phyloP scores from a whole-genome alignment of 2,329 filamentous ascomycete genomes.

The Aureobasidium sp. region DNA sequence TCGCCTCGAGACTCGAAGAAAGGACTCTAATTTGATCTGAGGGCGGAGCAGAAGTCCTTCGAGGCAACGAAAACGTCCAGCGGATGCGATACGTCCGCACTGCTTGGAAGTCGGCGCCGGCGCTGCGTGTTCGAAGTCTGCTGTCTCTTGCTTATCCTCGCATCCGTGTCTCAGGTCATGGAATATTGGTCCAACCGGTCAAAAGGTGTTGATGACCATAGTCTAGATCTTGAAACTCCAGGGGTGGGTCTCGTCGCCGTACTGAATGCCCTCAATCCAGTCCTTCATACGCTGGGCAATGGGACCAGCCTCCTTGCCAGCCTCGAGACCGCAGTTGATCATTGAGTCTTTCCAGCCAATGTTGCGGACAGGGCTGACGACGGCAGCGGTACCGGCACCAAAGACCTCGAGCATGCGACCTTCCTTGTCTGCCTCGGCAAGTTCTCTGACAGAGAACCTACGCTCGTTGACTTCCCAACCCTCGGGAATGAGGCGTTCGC shows the following conservation, averaged over 20 bases:
- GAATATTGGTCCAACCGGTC: background rate
- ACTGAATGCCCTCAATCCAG: conserved; percentile 95
- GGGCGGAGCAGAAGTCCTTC: no score
- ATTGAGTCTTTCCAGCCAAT: conserved; percentile 82
- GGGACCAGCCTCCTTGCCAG: conserved; percentile 78
- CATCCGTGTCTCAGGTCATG: background rate
- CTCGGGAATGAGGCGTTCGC: conserved; percentile 72
- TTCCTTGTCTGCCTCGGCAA: conserved; percentile 73
- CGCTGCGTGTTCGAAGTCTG: background rate
- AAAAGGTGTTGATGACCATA: background rate
- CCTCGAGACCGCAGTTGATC: conserved; percentile 75
- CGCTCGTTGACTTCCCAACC: conserved; percentile 86
- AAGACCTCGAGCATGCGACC: conserved; percentile 89
- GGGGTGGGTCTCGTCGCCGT: conserved; percentile 83
- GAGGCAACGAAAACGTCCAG: background rate
- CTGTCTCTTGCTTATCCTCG: background rate
- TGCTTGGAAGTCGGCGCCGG: background rate
- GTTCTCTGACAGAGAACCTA: conserved; percentile 84
- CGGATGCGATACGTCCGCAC: background rate
- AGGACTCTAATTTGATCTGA: background rate
- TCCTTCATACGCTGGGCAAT: conserved; percentile 82
- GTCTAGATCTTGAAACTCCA: conserved; percentile 59
- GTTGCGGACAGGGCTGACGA: conserved; percentile 81
- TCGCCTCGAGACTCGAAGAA: background rate
- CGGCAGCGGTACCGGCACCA: conserved; percentile 85